phyloP scores from a whole-genome alignment of 192 early-diverging fungal genomes.

The Backusella circina region DNA sequence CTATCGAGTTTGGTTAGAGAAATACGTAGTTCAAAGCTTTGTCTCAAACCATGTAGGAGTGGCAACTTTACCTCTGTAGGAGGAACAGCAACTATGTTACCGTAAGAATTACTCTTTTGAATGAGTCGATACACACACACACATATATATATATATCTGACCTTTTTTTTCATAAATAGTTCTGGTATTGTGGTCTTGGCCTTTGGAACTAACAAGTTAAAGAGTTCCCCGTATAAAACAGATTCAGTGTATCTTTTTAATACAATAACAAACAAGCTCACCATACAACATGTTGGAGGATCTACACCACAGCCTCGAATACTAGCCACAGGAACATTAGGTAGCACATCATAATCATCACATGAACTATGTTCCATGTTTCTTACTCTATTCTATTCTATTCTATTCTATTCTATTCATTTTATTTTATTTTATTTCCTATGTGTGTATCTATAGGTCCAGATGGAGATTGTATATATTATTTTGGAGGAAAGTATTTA shows the following conservation, averaged over 20 bases:
- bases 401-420: no score
- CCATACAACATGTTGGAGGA: not conserved
- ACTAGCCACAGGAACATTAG: not conserved
- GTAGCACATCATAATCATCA: no score
- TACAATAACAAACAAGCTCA: not conserved
- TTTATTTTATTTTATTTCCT: not conserved
- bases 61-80: not conserved
- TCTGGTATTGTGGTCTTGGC: not conserved
- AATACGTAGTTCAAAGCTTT: no score
- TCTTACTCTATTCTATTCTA: no score
- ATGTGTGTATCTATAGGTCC: not conserved
- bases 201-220: not conserved
- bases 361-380: no score
- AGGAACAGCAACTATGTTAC: not conserved
- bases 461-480: not conserved
- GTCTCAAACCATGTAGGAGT: no score
- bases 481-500: conserved; percentile 1
- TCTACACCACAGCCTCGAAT: not conserved
- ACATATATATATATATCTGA: no score
- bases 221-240: not conserved
- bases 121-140: no score
- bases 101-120: no score
- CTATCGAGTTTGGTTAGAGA: no score
- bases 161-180: not conserved
- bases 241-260: not conserved